These are phyloP conservation scores for Lachnellula cervina DNA, from an alignment of 2,329 filamentous ascomycete genomes.

Conservation along the genomic window DNA sequence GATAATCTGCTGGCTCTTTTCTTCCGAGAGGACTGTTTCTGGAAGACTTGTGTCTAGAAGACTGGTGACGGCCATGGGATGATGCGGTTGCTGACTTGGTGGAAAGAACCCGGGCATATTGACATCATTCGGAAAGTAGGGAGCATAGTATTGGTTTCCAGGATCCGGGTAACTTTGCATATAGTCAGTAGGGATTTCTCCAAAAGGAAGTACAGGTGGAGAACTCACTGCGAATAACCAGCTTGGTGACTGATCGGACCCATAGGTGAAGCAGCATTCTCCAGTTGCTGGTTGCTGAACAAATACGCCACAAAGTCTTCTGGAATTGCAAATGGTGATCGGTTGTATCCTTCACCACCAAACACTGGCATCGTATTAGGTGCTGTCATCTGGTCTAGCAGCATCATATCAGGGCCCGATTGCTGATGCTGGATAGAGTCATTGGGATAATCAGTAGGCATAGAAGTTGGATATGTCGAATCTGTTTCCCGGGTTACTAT, in stretches of 20 bases:
- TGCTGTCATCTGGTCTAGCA: slow-evolving; percentile 58
- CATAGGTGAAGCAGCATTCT: slow-evolving; percentile 45
- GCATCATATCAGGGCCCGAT: slow-evolving; percentile 47
- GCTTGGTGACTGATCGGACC: slow-evolving; percentile 44
- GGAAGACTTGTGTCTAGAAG: slow-evolving; percentile 75
- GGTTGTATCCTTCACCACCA: slow-evolving; percentile 74
- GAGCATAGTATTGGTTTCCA: slow-evolving; percentile 43
- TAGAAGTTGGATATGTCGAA: slow-evolving; percentile 26
- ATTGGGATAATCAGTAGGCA: slow-evolving; percentile 29
- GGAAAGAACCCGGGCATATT: slow-evolving; percentile 53
- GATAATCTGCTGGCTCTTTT: slow-evolving; percentile 78
- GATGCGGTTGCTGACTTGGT: slow-evolving; percentile 50
- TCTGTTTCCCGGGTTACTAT: slow-evolving; percentile 25
- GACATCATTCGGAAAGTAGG: slow-evolving; percentile 46
- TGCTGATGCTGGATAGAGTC: slow-evolving; percentile 32
- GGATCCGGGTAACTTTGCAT: slow-evolving; percentile 48
- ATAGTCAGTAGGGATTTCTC: slow-evolving; percentile 11
- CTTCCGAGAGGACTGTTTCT: slow-evolving; percentile 77
- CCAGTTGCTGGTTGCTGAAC: slow-evolving; percentile 64
- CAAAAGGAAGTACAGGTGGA: not conserved
- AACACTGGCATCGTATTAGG: slow-evolving; percentile 78
- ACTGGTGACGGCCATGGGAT: slow-evolving; percentile 87
- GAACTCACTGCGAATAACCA: slow-evolving; percentile 45
- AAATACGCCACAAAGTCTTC: slow-evolving; percentile 84
- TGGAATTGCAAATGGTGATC: slow-evolving; percentile 80